phyloP scores from a whole-genome alignment of 805 yeast genomes.

The Metschnikowia arizonensis region DNA sequence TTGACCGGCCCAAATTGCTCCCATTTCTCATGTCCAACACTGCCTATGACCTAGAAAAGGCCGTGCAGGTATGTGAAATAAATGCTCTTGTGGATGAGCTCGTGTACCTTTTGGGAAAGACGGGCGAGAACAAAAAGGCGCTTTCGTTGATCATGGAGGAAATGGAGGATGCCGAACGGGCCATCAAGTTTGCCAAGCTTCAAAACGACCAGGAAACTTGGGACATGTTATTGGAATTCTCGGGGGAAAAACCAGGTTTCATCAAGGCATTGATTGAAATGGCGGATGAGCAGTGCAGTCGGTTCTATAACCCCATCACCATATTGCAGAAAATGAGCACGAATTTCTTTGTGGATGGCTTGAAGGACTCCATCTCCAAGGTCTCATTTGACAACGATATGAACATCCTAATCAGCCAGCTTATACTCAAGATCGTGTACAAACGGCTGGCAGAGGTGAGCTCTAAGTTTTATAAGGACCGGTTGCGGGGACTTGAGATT shows the following conservation, averaged over 20 bases:
- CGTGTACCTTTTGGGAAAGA: conserved; percentile 74
- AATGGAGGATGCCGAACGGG: conserved; percentile 72
- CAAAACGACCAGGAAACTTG: conserved; percentile 74
- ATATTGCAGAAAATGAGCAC: conserved; percentile 64
- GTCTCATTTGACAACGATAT: conserved; percentile 64
- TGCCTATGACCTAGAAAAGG: conserved; percentile 64
- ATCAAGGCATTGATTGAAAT: conserved; percentile 68
- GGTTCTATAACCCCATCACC: conserved; percentile 56
- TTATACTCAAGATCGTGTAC: conserved; percentile 41
- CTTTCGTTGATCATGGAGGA: conserved; percentile 71
- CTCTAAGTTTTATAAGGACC: conserved; percentile 17
- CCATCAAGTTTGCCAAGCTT: conserved; percentile 71
- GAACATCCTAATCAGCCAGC: conserved; percentile 46
- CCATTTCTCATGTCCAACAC: conserved; percentile 56
- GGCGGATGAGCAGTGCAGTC: conserved; percentile 50
- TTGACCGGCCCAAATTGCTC: conserved; percentile 51
- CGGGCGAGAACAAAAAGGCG: conserved; percentile 78
- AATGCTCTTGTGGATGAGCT: conserved; percentile 60
- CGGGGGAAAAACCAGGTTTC: conserved; percentile 70
- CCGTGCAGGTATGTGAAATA: conserved; percentile 61
- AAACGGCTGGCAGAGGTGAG: conserved; percentile 30
- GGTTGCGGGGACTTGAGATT: conserved; percentile 28
- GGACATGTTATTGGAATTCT: conserved; percentile 67
- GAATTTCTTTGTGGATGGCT: conserved; percentile 58
- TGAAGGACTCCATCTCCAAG: conserved; percentile 55